Conservation (phyloP, 345 rosid genomes). For the Dovyalis caffra region DNA sequence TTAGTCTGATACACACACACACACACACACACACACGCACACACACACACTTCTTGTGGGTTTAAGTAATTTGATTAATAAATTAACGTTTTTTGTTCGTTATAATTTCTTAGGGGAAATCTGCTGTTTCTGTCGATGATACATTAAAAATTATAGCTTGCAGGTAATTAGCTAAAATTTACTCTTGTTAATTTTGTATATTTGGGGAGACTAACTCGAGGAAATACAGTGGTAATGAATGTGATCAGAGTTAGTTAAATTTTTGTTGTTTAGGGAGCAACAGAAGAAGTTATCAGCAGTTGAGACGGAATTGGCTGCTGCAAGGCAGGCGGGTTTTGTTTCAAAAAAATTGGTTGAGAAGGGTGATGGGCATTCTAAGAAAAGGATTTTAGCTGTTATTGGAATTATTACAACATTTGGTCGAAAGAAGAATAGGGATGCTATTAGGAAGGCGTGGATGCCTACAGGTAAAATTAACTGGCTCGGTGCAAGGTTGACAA, state of each 20-base stretch:
- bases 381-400: constrained; percentile 61
- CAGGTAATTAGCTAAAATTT: constrained; percentile 45
- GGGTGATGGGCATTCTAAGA: constrained; percentile 39
- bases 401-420: constrained; percentile 77
- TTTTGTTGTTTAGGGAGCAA: constrained; percentile 64
- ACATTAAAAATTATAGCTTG: constrained; percentile 83
- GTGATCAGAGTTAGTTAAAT: background rate
- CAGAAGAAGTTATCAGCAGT: constrained; percentile 67
- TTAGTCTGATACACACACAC: constrained; percentile 35
- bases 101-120: constrained; percentile 52
- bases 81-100: background rate
- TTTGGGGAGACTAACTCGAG: background rate
- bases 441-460: constrained; percentile 93
- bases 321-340: constrained; percentile 63
- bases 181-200: background rate
- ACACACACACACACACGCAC: too few species aligned
- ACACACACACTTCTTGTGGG: background rate
- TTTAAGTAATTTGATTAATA: background rate
- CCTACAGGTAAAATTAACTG: constrained; percentile 37
- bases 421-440: constrained; percentile 72
- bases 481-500: background rate
- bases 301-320: constrained; percentile 66
- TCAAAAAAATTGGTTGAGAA: constrained; percentile 35
- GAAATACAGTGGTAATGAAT: too few species aligned
- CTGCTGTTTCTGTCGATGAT: constrained; percentile 88